Evolutionary conservation across 1,139 yeast species (phyloP), one percentile per base, ranked within the genome.

Genomic region (Spencermartinsiella ligniputridi): DNA sequence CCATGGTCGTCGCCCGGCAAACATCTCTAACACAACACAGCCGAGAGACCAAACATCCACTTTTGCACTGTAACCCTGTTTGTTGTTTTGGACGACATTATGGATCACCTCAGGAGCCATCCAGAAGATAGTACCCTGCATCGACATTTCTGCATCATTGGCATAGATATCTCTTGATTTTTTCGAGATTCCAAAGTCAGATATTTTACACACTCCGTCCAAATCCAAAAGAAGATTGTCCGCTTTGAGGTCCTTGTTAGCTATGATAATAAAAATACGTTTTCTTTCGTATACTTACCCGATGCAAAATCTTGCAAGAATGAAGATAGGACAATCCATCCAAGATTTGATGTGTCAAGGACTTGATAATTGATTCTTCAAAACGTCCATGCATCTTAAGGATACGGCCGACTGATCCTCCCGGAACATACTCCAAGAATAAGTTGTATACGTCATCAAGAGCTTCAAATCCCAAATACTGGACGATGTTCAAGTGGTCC

Each of bases 81-180:
- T 85, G 45, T 81, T 83, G 56, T 84, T 85, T 57, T 77, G 81
- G 3, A 79, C 81, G 32, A 79, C 81, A 54, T 82, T 82, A 60
- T 86, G 88, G 46, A 94, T 89, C 49, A 94, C 96, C 62, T 94
- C 99, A 0, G 99, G 99, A 0, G 99, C 99, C 98, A 94, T 94
- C 98, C 98, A 94, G 62, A 90, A 94, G 2, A 94, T 90, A 0
- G 98, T 90, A 17, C 99, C 99, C 66, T 94, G 96, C 92, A 84
- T 85, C 12, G 97, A 90, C 95, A 90, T 87, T 48, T 88, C 96
- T 2, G 96, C 90, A 56, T 87, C 83, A 60, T 92, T 90, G 20
- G 86, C 82, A 63, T 92, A 92, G 35, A 92, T 87, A 61, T 92
- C 39, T n/a, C 69, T 56, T 44, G 96, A 85, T 55, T 83, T 78